These are phyloP conservation scores for Cudoniella acicularis DNA, from an alignment of 495 filamentous ascomycete species.

Conservation along the genomic window DNA sequence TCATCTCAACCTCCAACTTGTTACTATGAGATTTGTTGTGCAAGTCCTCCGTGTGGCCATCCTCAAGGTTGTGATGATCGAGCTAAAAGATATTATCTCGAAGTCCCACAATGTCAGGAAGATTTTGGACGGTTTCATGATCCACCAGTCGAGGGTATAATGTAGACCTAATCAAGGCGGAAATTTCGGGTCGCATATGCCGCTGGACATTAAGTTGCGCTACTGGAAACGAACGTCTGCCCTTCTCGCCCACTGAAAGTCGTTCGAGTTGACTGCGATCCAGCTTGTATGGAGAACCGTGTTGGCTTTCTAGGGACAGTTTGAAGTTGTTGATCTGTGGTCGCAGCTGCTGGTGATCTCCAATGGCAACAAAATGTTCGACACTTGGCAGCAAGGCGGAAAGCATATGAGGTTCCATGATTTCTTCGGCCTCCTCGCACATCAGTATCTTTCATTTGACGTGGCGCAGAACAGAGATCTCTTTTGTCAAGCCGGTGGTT, in stretches of 20 bases:
- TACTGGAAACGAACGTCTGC: slow-evolving; percentile 29
- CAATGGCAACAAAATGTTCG: slow-evolving; percentile 52
- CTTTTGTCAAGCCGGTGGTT: slow-evolving; percentile 74
- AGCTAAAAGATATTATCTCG: slow-evolving; percentile 72
- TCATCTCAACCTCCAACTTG: slow-evolving; percentile 63
- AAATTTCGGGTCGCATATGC: slow-evolving; percentile 69
- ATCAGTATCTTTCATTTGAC: slow-evolving; percentile 57
- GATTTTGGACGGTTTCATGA: slow-evolving; percentile 55
- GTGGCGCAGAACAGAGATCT: slow-evolving; percentile 55
- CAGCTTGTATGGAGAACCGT: slow-evolving; percentile 32
- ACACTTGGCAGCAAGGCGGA: slow-evolving; percentile 50
- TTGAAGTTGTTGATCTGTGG: slow-evolving; percentile 34
- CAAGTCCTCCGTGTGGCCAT: slow-evolving; percentile 33
- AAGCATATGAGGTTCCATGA: slow-evolving; percentile 51
- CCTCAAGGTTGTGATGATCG: slow-evolving; percentile 59
- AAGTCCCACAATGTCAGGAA: slow-evolving; percentile 74
- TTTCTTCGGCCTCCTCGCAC: slow-evolving; percentile 57
- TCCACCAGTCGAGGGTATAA: slow-evolving; percentile 68
- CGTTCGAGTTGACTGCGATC: slow-evolving; percentile 47
- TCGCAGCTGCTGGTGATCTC: slow-evolving; percentile 54
- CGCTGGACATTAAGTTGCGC: slow-evolving; percentile 61
- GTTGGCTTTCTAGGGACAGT: slow-evolving; percentile 23
- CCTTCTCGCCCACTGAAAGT: slow-evolving; percentile 21
- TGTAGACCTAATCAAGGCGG: slow-evolving; percentile 46
- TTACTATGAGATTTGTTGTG: slow-evolving; percentile 47